Evolutionary conservation across 495 filamentous ascomycete genomes (phyloP).

Genomic region (Tuber umbilicatum): DNA sequence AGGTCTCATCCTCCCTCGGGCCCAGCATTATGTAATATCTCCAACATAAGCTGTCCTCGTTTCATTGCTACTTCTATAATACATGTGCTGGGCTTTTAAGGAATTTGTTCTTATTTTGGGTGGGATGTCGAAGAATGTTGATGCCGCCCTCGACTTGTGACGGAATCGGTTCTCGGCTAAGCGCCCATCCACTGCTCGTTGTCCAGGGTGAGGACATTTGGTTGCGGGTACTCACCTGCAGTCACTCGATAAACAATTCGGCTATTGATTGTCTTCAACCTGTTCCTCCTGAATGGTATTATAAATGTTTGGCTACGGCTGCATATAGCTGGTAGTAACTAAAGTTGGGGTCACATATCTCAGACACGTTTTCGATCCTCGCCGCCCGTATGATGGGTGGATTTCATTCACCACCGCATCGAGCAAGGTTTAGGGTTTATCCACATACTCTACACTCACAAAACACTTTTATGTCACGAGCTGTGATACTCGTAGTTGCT

Average conservation of each 20-base stretch:
- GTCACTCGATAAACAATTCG: background rate
- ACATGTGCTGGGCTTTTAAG: background rate
- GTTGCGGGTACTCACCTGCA: background rate
- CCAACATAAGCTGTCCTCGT: background rate
- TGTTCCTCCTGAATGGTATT: background rate
- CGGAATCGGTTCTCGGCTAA: background rate
- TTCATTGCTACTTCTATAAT: background rate
- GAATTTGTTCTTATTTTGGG: background rate
- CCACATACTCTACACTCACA: background rate
- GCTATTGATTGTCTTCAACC: background rate
- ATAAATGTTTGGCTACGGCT: background rate
- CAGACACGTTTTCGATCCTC: background rate
- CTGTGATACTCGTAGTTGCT: too few relatives aligned
- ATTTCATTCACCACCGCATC: background rate
- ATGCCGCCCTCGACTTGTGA: background rate
- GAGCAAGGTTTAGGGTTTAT: background rate
- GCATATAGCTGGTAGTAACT: background rate
- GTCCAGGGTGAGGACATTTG: background rate
- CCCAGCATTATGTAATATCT: too few relatives aligned
- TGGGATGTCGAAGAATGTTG: background rate
- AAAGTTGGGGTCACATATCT: background rate
- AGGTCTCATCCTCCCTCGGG: background rate
- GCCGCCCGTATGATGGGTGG: background rate
- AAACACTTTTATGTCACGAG: background rate
- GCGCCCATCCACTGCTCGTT: background rate